Percentiles rank a stretch among this genome's conserved stretches.
Conservation (phyloP, 2,329 filamentous ascomycete species). For the Beauveria sp. region DNA sequence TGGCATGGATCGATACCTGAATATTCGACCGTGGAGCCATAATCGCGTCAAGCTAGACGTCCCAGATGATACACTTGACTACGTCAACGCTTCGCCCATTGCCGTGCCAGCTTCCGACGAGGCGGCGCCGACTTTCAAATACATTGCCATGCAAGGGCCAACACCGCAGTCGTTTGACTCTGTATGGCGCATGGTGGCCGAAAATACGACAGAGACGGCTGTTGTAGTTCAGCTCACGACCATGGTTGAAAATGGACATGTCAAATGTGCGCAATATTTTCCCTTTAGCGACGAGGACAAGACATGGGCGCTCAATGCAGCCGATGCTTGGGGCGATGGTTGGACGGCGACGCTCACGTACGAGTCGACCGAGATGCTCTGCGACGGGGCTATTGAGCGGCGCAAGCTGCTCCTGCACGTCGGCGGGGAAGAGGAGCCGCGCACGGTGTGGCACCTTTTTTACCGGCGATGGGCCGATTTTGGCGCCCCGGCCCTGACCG, state of each 20-base stretch:
- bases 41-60: constrained; percentile 79
- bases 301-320: constrained; percentile 51
- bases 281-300: constrained; percentile 49
- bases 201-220: constrained; percentile 62
- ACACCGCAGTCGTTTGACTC: constrained; percentile 68
- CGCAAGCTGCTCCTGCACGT: constrained; percentile 61
- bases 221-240: constrained; percentile 95
- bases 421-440: constrained; percentile 36
- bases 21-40: constrained; percentile 83
- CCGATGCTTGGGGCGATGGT: constrained; percentile 56
- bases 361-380: constrained; percentile 50
- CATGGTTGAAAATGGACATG: constrained; percentile 65
- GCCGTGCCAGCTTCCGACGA: constrained; percentile 37
- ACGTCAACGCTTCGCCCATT: constrained; percentile 76
- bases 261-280: constrained; percentile 90
- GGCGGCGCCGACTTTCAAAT: constrained; percentile 41
- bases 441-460: constrained; percentile 72
- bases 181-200: constrained; percentile 93
- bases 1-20: constrained; percentile 71
- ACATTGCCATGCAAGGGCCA: constrained; percentile 92
- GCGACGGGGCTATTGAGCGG: constrained; percentile 57
- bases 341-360: constrained; percentile 64
- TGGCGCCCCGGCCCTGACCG: constrained; percentile 63
- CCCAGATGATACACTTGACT: constrained; percentile 63
- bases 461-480: constrained; percentile 91